A percentile compares a stretch with the other conserved stretches of the same genome.
These are phyloP conservation scores for Albophoma yamanashiensis DNA, from an alignment of 2,329 filamentous ascomycete genomes.

Conservation along the genomic window DNA sequence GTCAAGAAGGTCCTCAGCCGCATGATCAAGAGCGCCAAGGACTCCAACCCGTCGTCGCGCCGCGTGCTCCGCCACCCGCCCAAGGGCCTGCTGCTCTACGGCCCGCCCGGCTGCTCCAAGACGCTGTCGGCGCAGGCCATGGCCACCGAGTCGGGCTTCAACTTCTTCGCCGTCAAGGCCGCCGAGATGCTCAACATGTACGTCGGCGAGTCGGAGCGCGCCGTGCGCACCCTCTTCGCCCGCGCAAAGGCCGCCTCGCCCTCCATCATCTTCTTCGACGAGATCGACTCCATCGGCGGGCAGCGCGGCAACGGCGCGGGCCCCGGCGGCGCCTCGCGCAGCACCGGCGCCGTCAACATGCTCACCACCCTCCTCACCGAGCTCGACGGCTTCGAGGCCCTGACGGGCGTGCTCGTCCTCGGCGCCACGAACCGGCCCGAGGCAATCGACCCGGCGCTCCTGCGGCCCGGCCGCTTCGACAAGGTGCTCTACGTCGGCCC, in stretches of 20 bases:
- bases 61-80: conserved; percentile 43
- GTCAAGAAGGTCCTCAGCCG: conserved; percentile 54
- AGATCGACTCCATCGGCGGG: conserved; percentile 78
- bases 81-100: conserved; percentile 82
- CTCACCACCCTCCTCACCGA: conserved; percentile 85
- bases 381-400: conserved; percentile 86
- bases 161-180: conserved; percentile 91
- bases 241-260: conserved; percentile 78
- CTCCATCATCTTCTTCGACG: conserved; percentile 93
- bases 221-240: conserved; percentile 74
- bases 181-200: conserved; percentile 95
- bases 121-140: conserved; percentile 86
- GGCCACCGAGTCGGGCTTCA: conserved; percentile 81
- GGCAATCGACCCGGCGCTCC: conserved; percentile 71
- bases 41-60: conserved; percentile 19
- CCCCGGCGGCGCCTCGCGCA: conserved; percentile 23
- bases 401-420: conserved; percentile 75
- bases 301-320: conserved; percentile 26
- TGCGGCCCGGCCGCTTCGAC: conserved; percentile 79
- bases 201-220: conserved; percentile 85
- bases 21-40: conserved; percentile 33
- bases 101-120: conserved; percentile 89
- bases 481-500: conserved; percentile 77
- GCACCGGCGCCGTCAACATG: conserved; percentile 58
- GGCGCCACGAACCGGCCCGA: conserved; percentile 90